phyloP scores from a whole-genome alignment of 352 stramenopile genomes.

The Pythium myriotylum region DNA sequence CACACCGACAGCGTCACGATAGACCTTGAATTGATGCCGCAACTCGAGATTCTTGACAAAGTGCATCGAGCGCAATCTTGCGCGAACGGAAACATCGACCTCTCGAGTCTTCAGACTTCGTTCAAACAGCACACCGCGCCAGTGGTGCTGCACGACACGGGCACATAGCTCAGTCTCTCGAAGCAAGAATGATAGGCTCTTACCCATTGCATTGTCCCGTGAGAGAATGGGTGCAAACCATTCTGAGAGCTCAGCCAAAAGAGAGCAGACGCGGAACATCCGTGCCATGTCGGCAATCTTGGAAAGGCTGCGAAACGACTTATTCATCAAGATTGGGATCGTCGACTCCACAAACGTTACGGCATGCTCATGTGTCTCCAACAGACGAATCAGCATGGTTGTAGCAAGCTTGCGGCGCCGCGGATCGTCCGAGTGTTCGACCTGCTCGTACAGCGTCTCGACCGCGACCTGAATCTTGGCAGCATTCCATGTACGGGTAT shows the following conservation, averaged over 20 bases:
- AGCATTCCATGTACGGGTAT: constrained; percentile 66
- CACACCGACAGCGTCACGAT: constrained; percentile 49
- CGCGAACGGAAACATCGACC: constrained; percentile 51
- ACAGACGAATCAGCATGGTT: constrained; percentile 67
- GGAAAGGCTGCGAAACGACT: constrained; percentile 67
- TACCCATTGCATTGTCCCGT: constrained; percentile 59
- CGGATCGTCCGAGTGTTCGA: constrained; percentile 49
- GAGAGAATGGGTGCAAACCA: constrained; percentile 68
- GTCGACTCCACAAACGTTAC: constrained; percentile 69
- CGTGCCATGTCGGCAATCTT: constrained; percentile 51
- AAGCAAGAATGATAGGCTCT: constrained; percentile 54
- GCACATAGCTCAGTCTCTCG: constrained; percentile 68
- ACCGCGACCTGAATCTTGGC: constrained; percentile 63
- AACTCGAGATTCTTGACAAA: constrained; percentile 75
- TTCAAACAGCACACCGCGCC: constrained; percentile 65
- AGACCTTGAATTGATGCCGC: constrained; percentile 63
- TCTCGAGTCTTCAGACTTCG: constrained; percentile 45
- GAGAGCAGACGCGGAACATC: constrained; percentile 54
- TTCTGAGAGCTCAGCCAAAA: constrained; percentile 58
- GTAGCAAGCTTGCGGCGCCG: constrained; percentile 54
- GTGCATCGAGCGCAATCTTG: constrained; percentile 70
- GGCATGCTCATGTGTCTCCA: constrained; percentile 70
- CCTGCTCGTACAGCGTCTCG: constrained; percentile 68
- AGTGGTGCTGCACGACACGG: constrained; percentile 78
- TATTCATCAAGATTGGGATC: constrained; percentile 72